Evolutionary conservation across 2,329 filamentous ascomycete genomes (phyloP).

Genomic region (Colletotrichum sp.): DNA sequence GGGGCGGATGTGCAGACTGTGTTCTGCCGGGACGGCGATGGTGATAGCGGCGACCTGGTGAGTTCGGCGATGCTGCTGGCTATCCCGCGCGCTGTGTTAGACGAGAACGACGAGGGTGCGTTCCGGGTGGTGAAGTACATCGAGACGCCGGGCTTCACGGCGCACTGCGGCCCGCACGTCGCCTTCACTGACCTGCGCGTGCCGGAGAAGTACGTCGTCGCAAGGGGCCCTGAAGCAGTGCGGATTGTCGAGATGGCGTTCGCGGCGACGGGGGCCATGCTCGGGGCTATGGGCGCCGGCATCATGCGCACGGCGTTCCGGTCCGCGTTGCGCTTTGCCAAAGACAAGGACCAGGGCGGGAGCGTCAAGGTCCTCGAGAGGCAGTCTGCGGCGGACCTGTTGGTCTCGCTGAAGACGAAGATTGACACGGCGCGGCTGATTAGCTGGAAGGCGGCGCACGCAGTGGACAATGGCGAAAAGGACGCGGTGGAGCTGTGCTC

Average conservation of each 20-base stretch:
- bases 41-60: slow-evolving; percentile 25
- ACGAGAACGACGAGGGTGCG: slow-evolving; percentile 43
- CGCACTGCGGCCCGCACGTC: slow-evolving; percentile 55
- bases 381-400: slow-evolving; percentile 55
- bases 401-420: slow-evolving; percentile 57
- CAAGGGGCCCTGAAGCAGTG: slow-evolving; percentile 44
- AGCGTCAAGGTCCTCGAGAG: slow-evolving; percentile 48
- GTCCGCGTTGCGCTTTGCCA: slow-evolving; percentile 54
- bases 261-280: slow-evolving; percentile 49
- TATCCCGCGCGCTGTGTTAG: slow-evolving; percentile 52
- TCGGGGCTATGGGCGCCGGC: slow-evolving; percentile 59
- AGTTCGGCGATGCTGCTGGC: slow-evolving; percentile 51
- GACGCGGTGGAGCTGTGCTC: slow-evolving; percentile 50
- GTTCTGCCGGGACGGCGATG: slow-evolving; percentile 48
- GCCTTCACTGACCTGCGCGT: slow-evolving; percentile 52
- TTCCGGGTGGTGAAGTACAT: slow-evolving; percentile 53
- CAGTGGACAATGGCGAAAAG: slow-evolving; percentile 44
- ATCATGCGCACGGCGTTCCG: slow-evolving; percentile 60
- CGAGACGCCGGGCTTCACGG: slow-evolving; percentile 48
- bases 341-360: slow-evolving; percentile 49
- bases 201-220: slow-evolving; percentile 50
- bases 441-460: slow-evolving; percentile 56
- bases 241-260: slow-evolving; percentile 48
- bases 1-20: slow-evolving; percentile 59
- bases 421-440: slow-evolving; percentile 54